phyloP scores from a whole-genome alignment of 75 land plant genomes.

The Ceratopteris richardii region DNA sequence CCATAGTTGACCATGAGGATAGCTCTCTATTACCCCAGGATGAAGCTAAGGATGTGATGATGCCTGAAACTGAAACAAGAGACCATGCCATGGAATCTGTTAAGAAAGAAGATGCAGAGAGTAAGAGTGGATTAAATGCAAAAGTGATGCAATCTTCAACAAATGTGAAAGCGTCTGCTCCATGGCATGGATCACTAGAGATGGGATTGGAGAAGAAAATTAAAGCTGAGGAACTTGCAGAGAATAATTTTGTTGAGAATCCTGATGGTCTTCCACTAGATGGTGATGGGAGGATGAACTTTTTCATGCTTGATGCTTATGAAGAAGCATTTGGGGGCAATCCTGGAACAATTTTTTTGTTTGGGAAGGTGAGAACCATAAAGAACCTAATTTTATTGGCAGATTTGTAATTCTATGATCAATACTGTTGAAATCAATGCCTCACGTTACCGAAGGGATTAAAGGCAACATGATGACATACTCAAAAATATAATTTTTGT shows the following conservation, averaged over 20 bases:
- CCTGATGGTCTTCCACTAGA: conserved; percentile 46
- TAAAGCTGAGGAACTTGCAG: conserved; percentile 7
- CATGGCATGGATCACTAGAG: conserved; percentile 51
- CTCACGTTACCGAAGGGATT: too few species aligned
- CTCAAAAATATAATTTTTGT: too few species aligned
- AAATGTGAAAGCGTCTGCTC: conserved; percentile 49
- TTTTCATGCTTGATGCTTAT: conserved; percentile 83
- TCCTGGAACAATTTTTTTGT: conserved; percentile 80
- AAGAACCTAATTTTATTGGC: too few species aligned
- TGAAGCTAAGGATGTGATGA: too few species aligned
- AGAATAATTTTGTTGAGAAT: conserved; percentile 18
- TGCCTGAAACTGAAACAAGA: too few species aligned
- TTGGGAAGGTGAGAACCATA: conserved; percentile 71
- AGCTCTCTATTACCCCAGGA: too few species aligned
- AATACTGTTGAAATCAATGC: too few species aligned
- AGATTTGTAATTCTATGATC: too few species aligned
- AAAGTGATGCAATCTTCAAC: conserved; percentile 27
- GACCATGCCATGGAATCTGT: neutral
- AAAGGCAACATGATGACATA: too few species aligned
- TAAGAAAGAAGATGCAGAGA: neutral
- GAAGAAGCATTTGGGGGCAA: conserved; percentile 80
- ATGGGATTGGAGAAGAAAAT: conserved; percentile 13
- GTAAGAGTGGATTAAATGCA: conserved; percentile 41
- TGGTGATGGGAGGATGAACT: conserved; percentile 56
- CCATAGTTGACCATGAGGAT: too few species aligned